Evolutionary conservation across 208 protist genomes (phyloP).

Genomic region (Trypanosoma lewisi): DNA sequence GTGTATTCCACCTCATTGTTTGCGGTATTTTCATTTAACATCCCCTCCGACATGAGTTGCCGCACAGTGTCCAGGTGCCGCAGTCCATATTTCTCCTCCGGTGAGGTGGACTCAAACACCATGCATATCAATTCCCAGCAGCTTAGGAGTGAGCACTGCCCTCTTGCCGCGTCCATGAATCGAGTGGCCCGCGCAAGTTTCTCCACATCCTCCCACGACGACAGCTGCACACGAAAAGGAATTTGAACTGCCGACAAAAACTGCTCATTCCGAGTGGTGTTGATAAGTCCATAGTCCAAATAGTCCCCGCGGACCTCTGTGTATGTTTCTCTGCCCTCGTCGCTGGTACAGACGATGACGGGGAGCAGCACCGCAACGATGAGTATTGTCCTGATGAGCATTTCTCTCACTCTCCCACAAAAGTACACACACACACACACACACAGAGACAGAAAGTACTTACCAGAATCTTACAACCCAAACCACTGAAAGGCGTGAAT

Average conservation of each 20-base stretch:
- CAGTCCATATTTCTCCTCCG: conserved; percentile 17
- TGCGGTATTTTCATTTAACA: not conserved
- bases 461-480: conserved; percentile 4
- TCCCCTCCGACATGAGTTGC: not conserved
- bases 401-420: conserved; percentile 9
- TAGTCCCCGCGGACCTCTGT: not conserved
- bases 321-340: not conserved
- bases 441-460: not conserved
- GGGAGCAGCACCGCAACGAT: conserved; percentile 8
- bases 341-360: not conserved
- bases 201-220: conserved; percentile 1
- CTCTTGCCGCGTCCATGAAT: conserved; percentile 13
- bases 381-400: not conserved
- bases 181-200: conserved; percentile 4
- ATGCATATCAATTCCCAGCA: conserved; percentile 8
- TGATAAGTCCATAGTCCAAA: not conserved
- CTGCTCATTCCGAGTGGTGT: conserved; percentile 6
- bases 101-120: conserved; percentile 1
- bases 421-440: conserved; percentile 14
- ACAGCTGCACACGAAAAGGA: conserved; percentile 15
- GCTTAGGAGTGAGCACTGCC: conserved; percentile 5
- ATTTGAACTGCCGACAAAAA: conserved; percentile 13
- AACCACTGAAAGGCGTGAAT: no score
- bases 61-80: conserved; percentile 9
- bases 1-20: not conserved